Conservation (phyloP, 176 grass and related monocot species). For the Microstegium vimineum region DNA sequence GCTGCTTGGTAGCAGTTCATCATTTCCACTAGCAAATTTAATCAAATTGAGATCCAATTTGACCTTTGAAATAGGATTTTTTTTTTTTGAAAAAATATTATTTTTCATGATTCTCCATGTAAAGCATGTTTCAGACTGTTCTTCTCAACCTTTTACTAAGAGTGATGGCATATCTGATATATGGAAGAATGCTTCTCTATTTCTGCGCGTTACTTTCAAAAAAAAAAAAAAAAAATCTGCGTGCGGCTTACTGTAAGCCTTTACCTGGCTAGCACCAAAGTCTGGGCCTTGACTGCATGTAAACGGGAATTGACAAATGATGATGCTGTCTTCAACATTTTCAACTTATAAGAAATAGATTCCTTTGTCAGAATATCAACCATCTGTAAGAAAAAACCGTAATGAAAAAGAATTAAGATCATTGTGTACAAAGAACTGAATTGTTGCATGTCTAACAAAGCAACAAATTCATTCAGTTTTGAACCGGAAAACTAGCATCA, state of each 20-base stretch:
- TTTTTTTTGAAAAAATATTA: not conserved
- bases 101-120: not conserved
- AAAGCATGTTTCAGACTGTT: not conserved
- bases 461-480: not conserved
- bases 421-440: not conserved
- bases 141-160: not conserved
- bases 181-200: not conserved
- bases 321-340: slow-evolving; percentile 62
- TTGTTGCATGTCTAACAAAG: not conserved
- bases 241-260: not conserved
- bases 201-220: not conserved
- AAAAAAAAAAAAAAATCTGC: too few species aligned
- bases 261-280: slow-evolving; percentile 85
- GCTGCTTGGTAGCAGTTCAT: slow-evolving; percentile 74
- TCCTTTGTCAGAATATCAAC: slow-evolving; percentile 71
- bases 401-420: not conserved
- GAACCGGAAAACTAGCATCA: not conserved
- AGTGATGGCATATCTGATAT: not conserved
- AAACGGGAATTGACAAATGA: slow-evolving; percentile 81
- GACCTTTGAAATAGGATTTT: not conserved
- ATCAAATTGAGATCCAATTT: slow-evolving; percentile 32
- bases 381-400: slow-evolving; percentile 38
- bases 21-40: slow-evolving; percentile 63
- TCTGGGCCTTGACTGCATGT: slow-evolving; percentile 70
- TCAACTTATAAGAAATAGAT: slow-evolving; percentile 66